Base-by-base conservation (phyloP, 2,329 filamentous ascomycete genomes). In the Alternaria postmessia region DNA sequence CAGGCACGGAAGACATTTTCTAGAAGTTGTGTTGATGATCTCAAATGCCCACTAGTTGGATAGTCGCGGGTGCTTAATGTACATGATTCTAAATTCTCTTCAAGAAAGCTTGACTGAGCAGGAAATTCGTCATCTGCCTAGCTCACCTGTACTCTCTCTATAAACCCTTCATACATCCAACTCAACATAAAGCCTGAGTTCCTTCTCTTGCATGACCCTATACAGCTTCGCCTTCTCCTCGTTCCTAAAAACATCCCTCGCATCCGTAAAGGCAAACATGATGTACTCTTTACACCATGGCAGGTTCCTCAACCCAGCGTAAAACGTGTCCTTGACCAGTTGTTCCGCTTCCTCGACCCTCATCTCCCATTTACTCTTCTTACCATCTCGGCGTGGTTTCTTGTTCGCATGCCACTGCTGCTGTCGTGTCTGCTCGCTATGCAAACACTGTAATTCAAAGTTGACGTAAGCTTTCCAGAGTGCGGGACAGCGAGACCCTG, bases 1-100 rank as follows among this genome's bases (percentile, higher is more conserved):
- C 72, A 3, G 85, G 87, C 24, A 73, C 93, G 76, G 92, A 96
- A 81, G 89, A 91, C 69, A 90, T 96, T 59, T 97, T 89, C 75
- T 88, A 75, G 54, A 34, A 5, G 20, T n/a, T 20, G 22, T 14
- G 11, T 7, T 34, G 28, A 22, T 24, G 20, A 2, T 24, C 1
- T 8, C 8, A 36, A n/a, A 5, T 2, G 20, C 46, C n/a, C 20
- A 16, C 14, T 38, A 38, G 46, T 36, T 26, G 46, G 32, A 49
- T 49, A 49, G 20, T 7, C n/a, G 11, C 20, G 5, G 30, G 32
- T 9, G 32, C 6, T 49, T 49, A 38, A 36, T 49, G 32, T 49
- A 5, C 32, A 49, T 49, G 30, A 36, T 38, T 8, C 7, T 26
- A 38, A 9, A 18, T 49, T 6, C 8, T 49, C 5, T 48, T 12